Percentiles rank a stretch among this genome's conserved stretches.
phyloP scores from a whole-genome alignment of 371 early-diverging fungal genomes.

The Syncephalastrum contaminatum region DNA sequence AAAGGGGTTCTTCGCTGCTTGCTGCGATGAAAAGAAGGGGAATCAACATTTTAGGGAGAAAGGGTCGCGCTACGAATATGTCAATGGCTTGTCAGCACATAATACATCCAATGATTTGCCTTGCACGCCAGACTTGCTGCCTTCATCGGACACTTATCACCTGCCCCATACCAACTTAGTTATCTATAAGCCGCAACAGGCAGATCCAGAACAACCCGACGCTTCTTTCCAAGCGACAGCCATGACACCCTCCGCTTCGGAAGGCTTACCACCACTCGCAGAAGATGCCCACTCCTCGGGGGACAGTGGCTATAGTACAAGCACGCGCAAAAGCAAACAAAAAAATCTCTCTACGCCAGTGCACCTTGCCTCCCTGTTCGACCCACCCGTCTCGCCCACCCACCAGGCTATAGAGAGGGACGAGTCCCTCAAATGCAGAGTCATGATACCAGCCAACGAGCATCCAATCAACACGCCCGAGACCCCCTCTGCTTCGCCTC shows the following conservation, averaged over 20 bases:
- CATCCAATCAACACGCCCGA: not conserved
- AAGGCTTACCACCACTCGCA: conserved; percentile 4
- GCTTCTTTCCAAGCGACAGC: conserved; percentile 2
- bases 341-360: conserved; percentile 3
- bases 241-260: not conserved
- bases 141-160: not conserved
- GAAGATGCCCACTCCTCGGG: conserved; percentile 13
- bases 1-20: not conserved
- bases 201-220: not conserved
- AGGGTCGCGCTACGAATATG: not conserved
- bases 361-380: conserved; percentile 23
- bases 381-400: conserved; percentile 9
- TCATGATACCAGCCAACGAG: not conserved
- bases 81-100: not conserved
- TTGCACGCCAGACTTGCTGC: not conserved
- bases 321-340: conserved; percentile 1
- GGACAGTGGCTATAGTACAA: conserved; percentile 19
- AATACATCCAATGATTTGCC: conserved; percentile 1
- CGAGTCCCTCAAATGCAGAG: not conserved
- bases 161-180: no score
- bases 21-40: conserved; percentile 7
- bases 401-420: not conserved
- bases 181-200: not conserved
- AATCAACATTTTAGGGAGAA: conserved; percentile 5
- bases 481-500: no score